Conservation (phyloP, 257 asterid genomes). For the Ocimum tenuiflorum region DNA sequence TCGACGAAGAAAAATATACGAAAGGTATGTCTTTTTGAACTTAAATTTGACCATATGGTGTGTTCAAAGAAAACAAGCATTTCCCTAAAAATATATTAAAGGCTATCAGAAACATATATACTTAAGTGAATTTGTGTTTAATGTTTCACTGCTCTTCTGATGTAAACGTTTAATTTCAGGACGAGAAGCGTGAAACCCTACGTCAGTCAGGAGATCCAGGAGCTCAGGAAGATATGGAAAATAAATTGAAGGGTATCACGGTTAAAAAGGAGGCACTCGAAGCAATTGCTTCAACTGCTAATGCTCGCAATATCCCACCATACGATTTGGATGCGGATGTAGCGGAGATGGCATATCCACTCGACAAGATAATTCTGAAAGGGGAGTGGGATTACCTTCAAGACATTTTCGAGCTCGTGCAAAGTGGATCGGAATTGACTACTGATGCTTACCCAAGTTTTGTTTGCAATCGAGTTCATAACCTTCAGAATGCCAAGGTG, state of each 20-base stretch:
- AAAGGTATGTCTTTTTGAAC: conserved; percentile 29
- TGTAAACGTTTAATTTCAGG: conserved; percentile 29
- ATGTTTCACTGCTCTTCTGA: neutral
- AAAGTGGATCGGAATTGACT: conserved; percentile 30
- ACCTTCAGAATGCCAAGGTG: conserved; percentile 47
- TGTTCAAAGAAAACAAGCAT: neutral
- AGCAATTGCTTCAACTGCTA: neutral
- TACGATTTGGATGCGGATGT: conserved; percentile 55
- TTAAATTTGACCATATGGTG: neutral
- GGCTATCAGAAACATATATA: neutral
- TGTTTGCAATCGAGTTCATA: conserved; percentile 56
- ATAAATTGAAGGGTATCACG: conserved; percentile 30
- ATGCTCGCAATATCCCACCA: conserved; percentile 58
- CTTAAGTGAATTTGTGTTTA: too few species aligned
- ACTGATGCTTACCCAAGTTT: conserved; percentile 60
- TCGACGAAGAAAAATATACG: conserved; percentile 31
- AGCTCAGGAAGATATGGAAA: conserved; percentile 30
- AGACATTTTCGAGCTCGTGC: conserved; percentile 42
- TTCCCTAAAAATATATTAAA: too few species aligned
- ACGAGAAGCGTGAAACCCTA: conserved; percentile 26
- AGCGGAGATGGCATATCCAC: conserved; percentile 65
- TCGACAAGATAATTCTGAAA: conserved; percentile 58
- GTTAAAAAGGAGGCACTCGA: conserved; percentile 36
- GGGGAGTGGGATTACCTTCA: conserved; percentile 84
- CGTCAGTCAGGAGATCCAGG: conserved; percentile 30